Conservation (phyloP, 2,329 filamentous ascomycete species). For the Fusarium begoniae region DNA sequence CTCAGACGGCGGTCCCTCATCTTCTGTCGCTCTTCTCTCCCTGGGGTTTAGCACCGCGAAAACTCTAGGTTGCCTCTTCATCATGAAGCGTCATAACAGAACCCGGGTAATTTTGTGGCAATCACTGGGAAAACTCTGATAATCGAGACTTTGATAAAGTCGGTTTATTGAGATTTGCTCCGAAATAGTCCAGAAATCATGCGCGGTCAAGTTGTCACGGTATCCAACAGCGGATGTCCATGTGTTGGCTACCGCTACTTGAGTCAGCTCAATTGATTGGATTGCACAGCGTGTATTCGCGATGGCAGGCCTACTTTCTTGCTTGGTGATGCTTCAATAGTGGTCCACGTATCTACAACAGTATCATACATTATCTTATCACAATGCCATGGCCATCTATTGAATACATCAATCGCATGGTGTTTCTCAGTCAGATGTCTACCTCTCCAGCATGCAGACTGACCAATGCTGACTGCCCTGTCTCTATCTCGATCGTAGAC, state of each 20-base stretch:
- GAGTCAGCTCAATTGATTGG: slow-evolving; percentile 12
- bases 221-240: slow-evolving; percentile 3
- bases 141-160: not conserved
- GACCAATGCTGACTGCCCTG: not conserved
- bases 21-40: slow-evolving; percentile 35
- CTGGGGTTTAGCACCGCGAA: slow-evolving; percentile 31
- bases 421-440: not conserved
- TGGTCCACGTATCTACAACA: slow-evolving; percentile 14
- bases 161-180: not conserved
- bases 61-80: slow-evolving; percentile 23
- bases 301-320: slow-evolving; percentile 12
- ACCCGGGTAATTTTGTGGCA: slow-evolving; percentile 20
- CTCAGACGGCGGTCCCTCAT: slow-evolving; percentile 19
- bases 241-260: slow-evolving; percentile 28
- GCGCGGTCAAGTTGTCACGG: not conserved
- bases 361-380: not conserved
- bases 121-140: slow-evolving; percentile 20
- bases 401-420: not conserved
- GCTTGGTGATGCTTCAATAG: slow-evolving; percentile 2
- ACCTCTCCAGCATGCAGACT: not conserved
- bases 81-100: slow-evolving; percentile 27
- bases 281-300: slow-evolving; percentile 1
- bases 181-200: not conserved
- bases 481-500: not conserved
- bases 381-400: not conserved